Base-by-base conservation (phyloP, 768 basidiomycete genomes). In the Naganishia onofrii region DNA sequence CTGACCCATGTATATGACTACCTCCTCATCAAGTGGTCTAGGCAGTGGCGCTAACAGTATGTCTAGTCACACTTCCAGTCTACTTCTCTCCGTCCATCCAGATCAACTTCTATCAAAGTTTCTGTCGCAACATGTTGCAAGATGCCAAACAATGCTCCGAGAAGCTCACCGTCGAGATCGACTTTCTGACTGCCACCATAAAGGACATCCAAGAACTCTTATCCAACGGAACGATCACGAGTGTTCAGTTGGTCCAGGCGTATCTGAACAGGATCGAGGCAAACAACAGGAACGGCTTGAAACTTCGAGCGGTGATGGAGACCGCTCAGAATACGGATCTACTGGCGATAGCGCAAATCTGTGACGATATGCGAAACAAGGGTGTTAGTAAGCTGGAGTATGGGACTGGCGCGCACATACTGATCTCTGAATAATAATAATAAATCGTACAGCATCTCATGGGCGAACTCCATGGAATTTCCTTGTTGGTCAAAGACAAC, bases 261-360 rank as follows among this genome's bases (percentile, higher is more conserved):
- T 58, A 58, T 31, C 21, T 58, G 57, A 17, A 58, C 38, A 32
- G 57, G 7, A 58, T 58, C 31, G 21, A 34, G 34, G 57, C 13
- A 28, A 58, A 58, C 34, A 58, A 58, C 34, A n/a, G 38, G 57
- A 38, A n/a, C 1, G 57, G 57, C 17, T 23, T 58, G 21, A 21
- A 63, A 15, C 42, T 63, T 28, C 19, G 60, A 15, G 60, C 60
- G 9, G 60, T 63, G 42, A 63, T 42, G 60, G 55, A 58, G 23
- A 42, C 60, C 9, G n/a, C 38, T 10, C 21, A 8, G 42, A 10
- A 15, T 2, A 26, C 23, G 34, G n/a, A 13, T 12, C 26, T 63
- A 3, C 31, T 44, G 38, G 38, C 9, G 26, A 63, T 63, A 13
- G 60, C 60, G 12, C 60, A 17, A 0, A 9, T 12, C 2, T 42